These are phyloP conservation scores for Sphaerulina musiva DNA, from an alignment of 2,329 filamentous ascomycete species.

Conservation along the genomic window DNA sequence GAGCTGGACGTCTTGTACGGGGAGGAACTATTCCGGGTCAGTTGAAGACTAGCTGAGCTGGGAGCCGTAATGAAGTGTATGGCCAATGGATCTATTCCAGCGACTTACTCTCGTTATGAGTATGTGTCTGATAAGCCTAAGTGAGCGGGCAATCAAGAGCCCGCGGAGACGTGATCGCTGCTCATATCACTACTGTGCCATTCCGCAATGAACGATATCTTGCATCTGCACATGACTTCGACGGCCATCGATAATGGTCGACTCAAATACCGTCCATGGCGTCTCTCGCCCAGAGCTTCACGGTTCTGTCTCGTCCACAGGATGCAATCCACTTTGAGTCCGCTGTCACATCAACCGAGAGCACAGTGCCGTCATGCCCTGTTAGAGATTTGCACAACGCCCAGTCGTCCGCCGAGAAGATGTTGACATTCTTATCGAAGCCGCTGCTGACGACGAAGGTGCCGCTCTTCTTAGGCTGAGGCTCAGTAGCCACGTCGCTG, in stretches of 20 bases:
- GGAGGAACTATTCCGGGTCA: conserved; percentile 39
- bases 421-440: conserved; percentile 90
- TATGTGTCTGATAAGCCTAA: conserved; percentile 13
- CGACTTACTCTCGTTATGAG: conserved; percentile 28
- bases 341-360: conserved; percentile 79
- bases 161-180: background rate
- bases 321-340: conserved; percentile 91
- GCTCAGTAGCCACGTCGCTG: conserved; percentile 1
- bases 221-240: background rate
- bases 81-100: conserved; percentile 27
- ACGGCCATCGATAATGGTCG: background rate
- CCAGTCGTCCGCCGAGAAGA: conserved; percentile 97
- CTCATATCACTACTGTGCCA: background rate
- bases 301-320: conserved; percentile 86
- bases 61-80: conserved; percentile 37
- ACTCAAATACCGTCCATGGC: conserved; percentile 50
- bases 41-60: conserved; percentile 36
- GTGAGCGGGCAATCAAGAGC: conserved; percentile 1
- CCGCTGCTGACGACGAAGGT: conserved; percentile 88
- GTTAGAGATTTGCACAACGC: conserved; percentile 77
- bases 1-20: conserved; percentile 37
- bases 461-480: conserved; percentile 69
- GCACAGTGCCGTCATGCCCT: conserved; percentile 86
- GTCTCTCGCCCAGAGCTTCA: conserved; percentile 92
- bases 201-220: background rate